Percentiles rank a stretch among this genome's conserved stretches.
Evolutionary conservation across 768 basidiomycete species (phyloP).

Genomic region (Mycena leptocephala): DNA sequence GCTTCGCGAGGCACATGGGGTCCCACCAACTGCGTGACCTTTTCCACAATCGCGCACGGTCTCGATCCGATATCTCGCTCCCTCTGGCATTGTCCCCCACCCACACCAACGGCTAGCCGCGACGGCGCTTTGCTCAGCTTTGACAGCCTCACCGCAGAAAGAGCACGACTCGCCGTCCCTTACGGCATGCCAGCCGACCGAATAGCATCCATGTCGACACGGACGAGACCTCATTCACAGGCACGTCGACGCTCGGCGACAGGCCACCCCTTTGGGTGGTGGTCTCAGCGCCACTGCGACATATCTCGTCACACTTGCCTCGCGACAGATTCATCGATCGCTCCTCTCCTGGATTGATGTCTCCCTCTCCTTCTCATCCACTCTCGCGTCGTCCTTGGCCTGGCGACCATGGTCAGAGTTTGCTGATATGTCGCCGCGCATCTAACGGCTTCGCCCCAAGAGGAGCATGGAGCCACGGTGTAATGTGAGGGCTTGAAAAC

Average conservation of each 20-base stretch:
- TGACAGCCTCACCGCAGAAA: neutral
- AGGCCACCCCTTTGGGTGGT: neutral
- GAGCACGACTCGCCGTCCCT: neutral
- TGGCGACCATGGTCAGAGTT: no score
- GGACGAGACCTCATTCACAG: neutral
- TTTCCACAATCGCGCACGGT: neutral
- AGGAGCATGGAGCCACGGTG: no score
- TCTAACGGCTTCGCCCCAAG: no score
- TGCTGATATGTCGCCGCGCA: no score
- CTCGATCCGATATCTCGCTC: neutral
- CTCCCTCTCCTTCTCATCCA: no score
- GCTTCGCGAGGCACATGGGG: neutral
- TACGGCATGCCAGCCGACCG: neutral
- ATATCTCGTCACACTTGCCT: neutral
- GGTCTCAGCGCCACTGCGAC: neutral
- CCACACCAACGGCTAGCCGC: neutral
- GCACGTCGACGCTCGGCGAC: neutral
- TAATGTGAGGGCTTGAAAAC: no score
- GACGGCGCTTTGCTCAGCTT: neutral
- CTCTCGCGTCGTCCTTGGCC: no score
- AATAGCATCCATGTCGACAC: neutral
- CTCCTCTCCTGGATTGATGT: neutral
- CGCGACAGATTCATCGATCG: neutral
- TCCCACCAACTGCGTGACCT: neutral
- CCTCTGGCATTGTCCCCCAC: neutral